Evolutionary conservation across 495 filamentous ascomycete genomes (phyloP), one percentile per base, ranked within the genome.

Genomic region (Platismatia glauca): DNA sequence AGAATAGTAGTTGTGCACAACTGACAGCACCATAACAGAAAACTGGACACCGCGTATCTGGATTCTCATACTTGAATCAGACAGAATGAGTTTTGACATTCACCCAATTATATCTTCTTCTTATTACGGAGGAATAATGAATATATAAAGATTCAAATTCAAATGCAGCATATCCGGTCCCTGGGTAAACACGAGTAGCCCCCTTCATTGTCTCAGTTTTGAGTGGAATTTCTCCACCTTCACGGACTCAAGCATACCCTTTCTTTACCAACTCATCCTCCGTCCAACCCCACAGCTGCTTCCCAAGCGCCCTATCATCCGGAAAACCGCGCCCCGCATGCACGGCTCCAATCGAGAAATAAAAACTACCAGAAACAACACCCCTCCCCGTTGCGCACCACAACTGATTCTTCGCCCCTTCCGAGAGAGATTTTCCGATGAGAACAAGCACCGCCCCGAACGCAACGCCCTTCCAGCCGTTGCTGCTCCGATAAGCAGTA

Each of bases 231-330:
- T 12, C 15, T 41, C 38, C 38, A 3, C 38, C 38, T 16, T 16
- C 38, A 41, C 38, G 9, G 38, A 41, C 38, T 41, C 38, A 41
- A 8, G 38, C 38, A 37, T 64, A 59, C 9, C 60, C 62, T 52
- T 61, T 68, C 52, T 56, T 63, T 61, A 70, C 68, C 67, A 84
- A 73, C 29, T 62, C 35, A 16, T 62, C 59, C 62, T 79, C 76
- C 11, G 73, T 77, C 77, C 77, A 79, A 7, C 75, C 72, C 77
- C 77, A 79, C 35, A 79, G 57, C 33, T 66, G 52, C 61, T 68
- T 71, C 7, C 67, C 74, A 64, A 76, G 62, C 18, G 72, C 67
- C 37, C 66, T 48, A 53, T 70, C 70, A 9, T 63, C 33, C 0
- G 73, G 65, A 64, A 71, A 67, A 33, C 65, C 66, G 24, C 35